Conservation (phyloP, 2,329 filamentous ascomycete species). For the Pyrenochaeta sp. region DNA sequence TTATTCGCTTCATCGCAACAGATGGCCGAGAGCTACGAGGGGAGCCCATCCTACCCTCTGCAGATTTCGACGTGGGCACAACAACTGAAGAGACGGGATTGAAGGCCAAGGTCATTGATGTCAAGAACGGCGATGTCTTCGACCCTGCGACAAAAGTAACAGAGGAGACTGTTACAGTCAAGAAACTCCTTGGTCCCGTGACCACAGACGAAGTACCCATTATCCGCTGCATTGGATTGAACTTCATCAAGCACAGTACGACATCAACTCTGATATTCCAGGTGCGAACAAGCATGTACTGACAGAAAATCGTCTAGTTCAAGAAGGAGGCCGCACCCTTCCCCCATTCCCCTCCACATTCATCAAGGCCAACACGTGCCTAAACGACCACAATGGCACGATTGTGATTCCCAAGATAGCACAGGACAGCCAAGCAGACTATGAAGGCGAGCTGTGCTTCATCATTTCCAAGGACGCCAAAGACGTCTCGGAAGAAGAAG, state of each 20-base stretch:
- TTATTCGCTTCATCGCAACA: constrained; percentile 64
- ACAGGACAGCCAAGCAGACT: constrained; percentile 59
- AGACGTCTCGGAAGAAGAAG: constrained; percentile 56
- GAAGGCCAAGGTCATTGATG: constrained; percentile 60
- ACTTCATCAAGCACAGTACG: constrained; percentile 66
- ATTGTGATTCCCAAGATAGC: constrained; percentile 60
- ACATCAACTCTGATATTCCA: neutral
- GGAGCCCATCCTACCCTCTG: constrained; percentile 59
- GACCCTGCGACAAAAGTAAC: constrained; percentile 61
- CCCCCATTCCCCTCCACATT: constrained; percentile 62
- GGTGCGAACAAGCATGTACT: neutral
- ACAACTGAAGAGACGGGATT: constrained; percentile 59
- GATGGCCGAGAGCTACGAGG: constrained; percentile 62
- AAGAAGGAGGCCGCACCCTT: constrained; percentile 60
- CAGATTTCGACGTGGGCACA: constrained; percentile 60
- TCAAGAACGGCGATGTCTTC: constrained; percentile 59
- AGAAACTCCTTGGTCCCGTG: constrained; percentile 63
- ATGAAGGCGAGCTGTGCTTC: constrained; percentile 51
- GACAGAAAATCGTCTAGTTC: constrained; percentile 49
- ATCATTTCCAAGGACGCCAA: constrained; percentile 64
- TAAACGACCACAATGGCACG: constrained; percentile 51
- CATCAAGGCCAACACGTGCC: constrained; percentile 57
- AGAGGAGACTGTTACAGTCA: constrained; percentile 63
- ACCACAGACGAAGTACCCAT: constrained; percentile 62
- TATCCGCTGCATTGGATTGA: constrained; percentile 66